Base-by-base conservation (phyloP, 257 asterid species). In the Hygrophila difformis region DNA sequence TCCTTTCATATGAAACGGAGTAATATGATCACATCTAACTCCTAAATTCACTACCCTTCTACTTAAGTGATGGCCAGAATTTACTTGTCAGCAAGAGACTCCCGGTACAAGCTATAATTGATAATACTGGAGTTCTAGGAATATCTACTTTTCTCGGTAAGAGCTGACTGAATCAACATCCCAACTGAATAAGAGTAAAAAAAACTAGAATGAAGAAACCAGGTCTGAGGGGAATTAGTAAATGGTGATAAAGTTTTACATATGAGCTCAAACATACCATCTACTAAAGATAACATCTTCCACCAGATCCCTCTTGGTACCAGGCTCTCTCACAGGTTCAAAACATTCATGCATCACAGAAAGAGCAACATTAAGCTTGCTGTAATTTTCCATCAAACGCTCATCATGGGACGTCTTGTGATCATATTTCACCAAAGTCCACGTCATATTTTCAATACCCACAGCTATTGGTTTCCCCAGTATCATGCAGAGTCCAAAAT, bases 261-360 rank as follows among this genome's bases (percentile, higher is more conserved):
- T 18, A 51, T 9, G 19, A 53, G 22, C 54, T 52, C 76, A 64
- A n/a, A n/a, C n/a, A n/a, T 59, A 91, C 99, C 94, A 15, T 76
- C 79, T 70, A 59, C 69, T 72, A 42, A 91, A 86, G 34, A 91
- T 82, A 35, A 83, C 74, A 68, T 82, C 96, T 73, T 91, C 85
- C 58, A 78, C 81, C 38, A 83, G 68, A 77, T 86, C 99, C 59
- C 86, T 72, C 49, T 63, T 57, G 26, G 87, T 80, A 52, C 69
- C 67, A 50, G 66, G 76, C 68, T 86, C 99, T 62, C 73, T 69
- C 59, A 76, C 79, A 5, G 97, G 83, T 53, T 91, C 81, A 50
- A 91, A 91, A 59, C 94, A 80, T 61, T 82, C 95, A 49, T 83
- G 99, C 85, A 91, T 80, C 65, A 86, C 93, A 45, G 59, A 17